phyloP scores from a whole-genome alignment of 257 asterid genomes.

The Petunia secreta region DNA sequence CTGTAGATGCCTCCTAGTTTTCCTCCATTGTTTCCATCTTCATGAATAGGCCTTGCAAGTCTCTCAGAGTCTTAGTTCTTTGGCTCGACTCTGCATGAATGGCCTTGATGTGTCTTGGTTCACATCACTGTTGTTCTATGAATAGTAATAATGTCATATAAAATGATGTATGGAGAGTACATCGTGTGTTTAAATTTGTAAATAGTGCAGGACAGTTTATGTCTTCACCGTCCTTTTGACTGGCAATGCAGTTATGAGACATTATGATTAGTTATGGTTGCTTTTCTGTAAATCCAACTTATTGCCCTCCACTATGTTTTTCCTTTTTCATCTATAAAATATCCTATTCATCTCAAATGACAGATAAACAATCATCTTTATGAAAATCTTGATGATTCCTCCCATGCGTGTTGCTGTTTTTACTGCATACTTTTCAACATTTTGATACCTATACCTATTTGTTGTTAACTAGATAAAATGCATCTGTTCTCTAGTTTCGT shows the following conservation, averaged over 20 bases:
- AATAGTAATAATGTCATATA: conserved; percentile 1
- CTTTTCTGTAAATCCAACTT: background rate
- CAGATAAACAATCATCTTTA: background rate
- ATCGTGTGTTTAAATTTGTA: conserved; percentile 12
- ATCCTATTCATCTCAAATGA: conserved; percentile 10
- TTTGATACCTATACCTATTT: background rate
- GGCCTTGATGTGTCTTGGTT: no score
- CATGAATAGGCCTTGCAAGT: no score
- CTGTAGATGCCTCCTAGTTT: no score
- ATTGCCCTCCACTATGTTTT: background rate
- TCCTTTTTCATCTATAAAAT: background rate
- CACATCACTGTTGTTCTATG: background rate
- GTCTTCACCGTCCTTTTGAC: background rate
- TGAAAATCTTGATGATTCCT: conserved; percentile 6
- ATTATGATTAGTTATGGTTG: background rate
- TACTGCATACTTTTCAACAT: background rate
- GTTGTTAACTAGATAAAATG: background rate
- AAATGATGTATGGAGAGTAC: background rate
- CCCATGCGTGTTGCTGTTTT: background rate
- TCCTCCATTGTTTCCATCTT: no score
- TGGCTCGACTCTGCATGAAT: no score
- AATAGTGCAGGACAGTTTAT: background rate
- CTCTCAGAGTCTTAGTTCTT: no score
- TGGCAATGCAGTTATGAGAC: background rate
- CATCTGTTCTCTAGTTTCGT: conserved; percentile 10